Conservation (phyloP, 2,329 filamentous ascomycete genomes). For the Alternaria triticimaculans region DNA sequence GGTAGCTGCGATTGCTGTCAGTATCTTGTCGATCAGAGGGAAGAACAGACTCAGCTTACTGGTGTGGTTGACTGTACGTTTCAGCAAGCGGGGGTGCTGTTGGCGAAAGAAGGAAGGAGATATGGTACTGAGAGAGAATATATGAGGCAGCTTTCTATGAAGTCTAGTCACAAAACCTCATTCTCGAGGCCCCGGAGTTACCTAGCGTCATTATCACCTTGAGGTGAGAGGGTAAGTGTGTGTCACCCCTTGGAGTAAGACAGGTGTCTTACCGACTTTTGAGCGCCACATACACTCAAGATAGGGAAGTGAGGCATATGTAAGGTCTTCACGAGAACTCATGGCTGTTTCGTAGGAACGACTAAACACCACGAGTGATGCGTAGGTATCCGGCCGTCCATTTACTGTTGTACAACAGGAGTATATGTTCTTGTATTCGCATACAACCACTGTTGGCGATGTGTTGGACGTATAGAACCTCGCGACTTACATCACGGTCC, state of each 20-base stretch:
- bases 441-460: not conserved
- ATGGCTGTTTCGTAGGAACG: not conserved
- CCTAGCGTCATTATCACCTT: not conserved
- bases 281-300: not conserved
- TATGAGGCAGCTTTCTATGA: not conserved
- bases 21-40: too few species aligned
- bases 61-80: too few species aligned
- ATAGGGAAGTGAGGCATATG: not conserved
- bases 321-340: not conserved
- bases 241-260: not conserved
- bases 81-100: not conserved
- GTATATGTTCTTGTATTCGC: not conserved
- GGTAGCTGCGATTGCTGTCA: not conserved
- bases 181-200: too few species aligned
- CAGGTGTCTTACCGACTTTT: not conserved
- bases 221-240: not conserved
- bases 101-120: not conserved
- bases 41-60: too few species aligned
- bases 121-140: not conserved
- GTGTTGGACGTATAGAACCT: not conserved
- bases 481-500: not conserved
- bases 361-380: not conserved
- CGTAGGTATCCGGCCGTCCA: not conserved
- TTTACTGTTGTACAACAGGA: not conserved
- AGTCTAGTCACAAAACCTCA: too few species aligned